A percentile compares a stretch with the other conserved stretches of the same genome.
These are phyloP conservation scores for Mucor irregularis DNA, from an alignment of 371 early-diverging fungal species.

Conservation along the genomic window DNA sequence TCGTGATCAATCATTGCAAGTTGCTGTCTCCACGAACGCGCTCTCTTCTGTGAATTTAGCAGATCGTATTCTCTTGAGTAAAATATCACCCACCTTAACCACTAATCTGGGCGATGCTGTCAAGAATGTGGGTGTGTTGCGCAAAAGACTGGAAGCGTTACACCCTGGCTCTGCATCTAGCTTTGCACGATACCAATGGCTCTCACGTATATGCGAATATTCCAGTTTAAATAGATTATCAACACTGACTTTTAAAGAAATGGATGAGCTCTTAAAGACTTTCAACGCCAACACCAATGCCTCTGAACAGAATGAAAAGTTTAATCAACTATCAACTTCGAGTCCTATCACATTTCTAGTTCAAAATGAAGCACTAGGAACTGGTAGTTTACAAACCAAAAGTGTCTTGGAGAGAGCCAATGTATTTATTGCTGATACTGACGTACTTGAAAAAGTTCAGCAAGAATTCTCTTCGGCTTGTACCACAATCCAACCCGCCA, in stretches of 20 bases:
- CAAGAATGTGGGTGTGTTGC: constrained; percentile 56
- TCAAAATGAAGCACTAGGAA: too few relatives aligned
- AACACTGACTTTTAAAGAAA: constrained; percentile 52
- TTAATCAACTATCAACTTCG: too few relatives aligned
- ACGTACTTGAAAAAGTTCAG: too few relatives aligned
- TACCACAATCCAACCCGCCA: too few relatives aligned
- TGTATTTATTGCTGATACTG: too few relatives aligned
- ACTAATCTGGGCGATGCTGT: constrained; percentile 61
- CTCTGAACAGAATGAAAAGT: too few relatives aligned
- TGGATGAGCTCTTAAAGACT: constrained; percentile 54
- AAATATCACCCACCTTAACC: constrained; percentile 56
- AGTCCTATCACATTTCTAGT: too few relatives aligned
- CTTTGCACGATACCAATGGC: constrained; percentile 66
- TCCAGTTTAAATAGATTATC: constrained; percentile 62
- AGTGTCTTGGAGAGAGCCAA: too few relatives aligned
- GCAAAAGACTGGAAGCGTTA: constrained; percentile 49
- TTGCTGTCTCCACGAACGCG: constrained; percentile 79
- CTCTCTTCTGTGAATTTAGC: constrained; percentile 67
- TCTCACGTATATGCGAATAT: constrained; percentile 70
- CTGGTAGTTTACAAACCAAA: too few relatives aligned
- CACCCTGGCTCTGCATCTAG: constrained; percentile 54
- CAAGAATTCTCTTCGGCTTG: too few relatives aligned
- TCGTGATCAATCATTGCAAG: constrained; percentile 69
- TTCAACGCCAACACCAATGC: too few relatives aligned
- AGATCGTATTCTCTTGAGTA: constrained; percentile 61